Evolutionary conservation across 805 yeast species (phyloP), one percentile per base, ranked within the genome.

Genomic region (Suhomyces faveliae): DNA sequence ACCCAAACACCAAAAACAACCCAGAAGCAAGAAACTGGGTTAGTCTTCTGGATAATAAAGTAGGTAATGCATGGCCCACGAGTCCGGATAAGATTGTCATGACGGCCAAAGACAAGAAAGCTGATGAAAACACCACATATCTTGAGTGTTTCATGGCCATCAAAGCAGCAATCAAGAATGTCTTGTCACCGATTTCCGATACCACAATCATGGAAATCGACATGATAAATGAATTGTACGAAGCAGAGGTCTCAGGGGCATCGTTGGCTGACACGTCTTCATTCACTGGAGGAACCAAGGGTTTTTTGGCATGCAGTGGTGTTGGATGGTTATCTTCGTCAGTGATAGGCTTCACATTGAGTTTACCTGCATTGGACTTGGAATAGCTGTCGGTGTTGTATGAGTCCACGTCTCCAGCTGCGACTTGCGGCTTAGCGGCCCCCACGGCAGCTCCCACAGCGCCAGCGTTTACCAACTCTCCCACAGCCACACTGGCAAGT

Each of bases 171-270:
- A 94, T 89, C 55, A 94, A 77, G 63, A 94, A 94, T 0, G 99
- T 94, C 71, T 94, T 94, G 67, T 94, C 99, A 50, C 99, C 99
- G 50, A 94, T 85, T 67, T 94, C 99, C 23, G 96, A 87, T n/a
- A 90, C 87, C 25, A 88, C 71, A 61, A 94, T 94, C 99, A 94
- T 94, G 12, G 92, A 80, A 27, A 84, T 71, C 1, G 98, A 81
- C 84, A 92, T 81, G 50, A 87, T 24, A 56, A 94, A 85, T 3
- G 95, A 79, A 54, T 79, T 68, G 43, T 66, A 67, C 22, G 49
- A 49, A 19, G 27, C 37, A 9, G 47, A 19, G 10, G 50, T 51
- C 20, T 43, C 42, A 13, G 51, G 56, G 12, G 45, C 53, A 2
- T 49, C 54, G 17, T 48, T 46, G 5, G 22, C 47, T 35, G 8